Percentiles rank a stretch among this genome's conserved stretches.
Evolutionary conservation across 306 rosid genomes (phyloP).

Genomic region (Cucurbita argyrosperma): DNA sequence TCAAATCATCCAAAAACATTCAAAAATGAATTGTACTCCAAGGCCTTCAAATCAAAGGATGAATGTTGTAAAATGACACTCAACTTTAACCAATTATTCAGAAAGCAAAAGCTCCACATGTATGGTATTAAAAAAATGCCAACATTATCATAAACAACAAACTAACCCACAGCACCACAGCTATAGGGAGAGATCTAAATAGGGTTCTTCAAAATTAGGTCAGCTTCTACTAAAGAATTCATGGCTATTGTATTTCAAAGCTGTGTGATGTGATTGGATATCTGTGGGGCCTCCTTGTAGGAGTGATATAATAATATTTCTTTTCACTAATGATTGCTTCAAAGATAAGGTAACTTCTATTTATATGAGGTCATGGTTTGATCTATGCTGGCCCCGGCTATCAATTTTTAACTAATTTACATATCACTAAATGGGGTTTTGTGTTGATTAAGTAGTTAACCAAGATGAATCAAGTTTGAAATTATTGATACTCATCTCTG

Average conservation of each 20-base stretch:
- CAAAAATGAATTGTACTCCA: not conserved
- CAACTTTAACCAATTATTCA: not conserved
- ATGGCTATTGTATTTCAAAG: not conserved
- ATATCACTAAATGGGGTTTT: too few species aligned
- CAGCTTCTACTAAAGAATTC: not conserved
- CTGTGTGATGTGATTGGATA: not conserved
- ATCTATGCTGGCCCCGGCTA: not conserved
- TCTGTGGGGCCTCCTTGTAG: not conserved
- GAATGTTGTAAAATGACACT: not conserved
- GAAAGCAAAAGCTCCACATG: not conserved
- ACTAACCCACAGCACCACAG: not conserved
- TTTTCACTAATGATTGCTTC: conserved; percentile 3
- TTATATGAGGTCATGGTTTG: conserved; percentile 1
- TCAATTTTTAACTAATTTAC: too few species aligned
- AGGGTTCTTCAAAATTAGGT: not conserved
- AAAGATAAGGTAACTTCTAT: not conserved
- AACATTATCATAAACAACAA: not conserved
- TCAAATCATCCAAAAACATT: not conserved
- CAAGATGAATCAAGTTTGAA: not conserved
- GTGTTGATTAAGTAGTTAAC: not conserved
- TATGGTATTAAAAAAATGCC: not conserved
- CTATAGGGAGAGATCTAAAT: not conserved
- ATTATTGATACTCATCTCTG: not conserved
- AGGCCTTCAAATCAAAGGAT: not conserved
- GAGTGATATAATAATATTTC: not conserved